Evolutionary conservation across 2,329 filamentous ascomycete genomes (phyloP).

Genomic region (Colletotrichum paranaense): DNA sequence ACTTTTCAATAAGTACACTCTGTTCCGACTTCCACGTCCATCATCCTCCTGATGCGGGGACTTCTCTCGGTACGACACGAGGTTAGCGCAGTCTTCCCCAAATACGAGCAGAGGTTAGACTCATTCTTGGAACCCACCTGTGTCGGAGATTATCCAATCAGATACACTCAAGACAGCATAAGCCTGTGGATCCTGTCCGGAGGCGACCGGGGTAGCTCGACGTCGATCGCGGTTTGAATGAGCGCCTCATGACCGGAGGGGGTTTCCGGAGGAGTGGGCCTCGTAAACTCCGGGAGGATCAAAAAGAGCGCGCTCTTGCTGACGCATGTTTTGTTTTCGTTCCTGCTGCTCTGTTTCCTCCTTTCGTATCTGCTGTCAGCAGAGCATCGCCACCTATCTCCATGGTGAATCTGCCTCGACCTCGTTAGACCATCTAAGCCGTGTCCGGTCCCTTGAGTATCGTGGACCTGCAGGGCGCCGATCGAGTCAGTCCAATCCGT

Average conservation of each 20-base stretch:
- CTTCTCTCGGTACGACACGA: background rate
- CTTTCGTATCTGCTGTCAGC: background rate
- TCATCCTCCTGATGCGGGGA: background rate
- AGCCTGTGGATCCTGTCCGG: background rate
- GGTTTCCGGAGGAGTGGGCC: background rate
- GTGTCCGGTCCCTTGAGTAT: background rate
- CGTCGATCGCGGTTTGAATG: background rate
- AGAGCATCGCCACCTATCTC: no score
- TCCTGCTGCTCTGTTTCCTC: background rate
- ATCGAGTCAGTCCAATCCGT: no score
- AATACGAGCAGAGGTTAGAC: slow-evolving; percentile 18
- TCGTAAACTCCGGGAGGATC: background rate
- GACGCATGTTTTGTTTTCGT: background rate
- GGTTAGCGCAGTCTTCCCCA: slow-evolving; percentile 1
- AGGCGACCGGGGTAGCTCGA: no score
- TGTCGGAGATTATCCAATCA: background rate
- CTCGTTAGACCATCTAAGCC: background rate
- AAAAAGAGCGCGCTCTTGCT: background rate
- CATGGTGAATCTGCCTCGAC: background rate
- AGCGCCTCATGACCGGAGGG: background rate
- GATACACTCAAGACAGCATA: no score
- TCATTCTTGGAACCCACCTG: background rate
- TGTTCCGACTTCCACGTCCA: background rate
- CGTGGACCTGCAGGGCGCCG: no score
- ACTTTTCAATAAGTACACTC: background rate